Base-by-base conservation (phyloP, 768 basidiomycete genomes). In the Leccinum aurantiacum region DNA sequence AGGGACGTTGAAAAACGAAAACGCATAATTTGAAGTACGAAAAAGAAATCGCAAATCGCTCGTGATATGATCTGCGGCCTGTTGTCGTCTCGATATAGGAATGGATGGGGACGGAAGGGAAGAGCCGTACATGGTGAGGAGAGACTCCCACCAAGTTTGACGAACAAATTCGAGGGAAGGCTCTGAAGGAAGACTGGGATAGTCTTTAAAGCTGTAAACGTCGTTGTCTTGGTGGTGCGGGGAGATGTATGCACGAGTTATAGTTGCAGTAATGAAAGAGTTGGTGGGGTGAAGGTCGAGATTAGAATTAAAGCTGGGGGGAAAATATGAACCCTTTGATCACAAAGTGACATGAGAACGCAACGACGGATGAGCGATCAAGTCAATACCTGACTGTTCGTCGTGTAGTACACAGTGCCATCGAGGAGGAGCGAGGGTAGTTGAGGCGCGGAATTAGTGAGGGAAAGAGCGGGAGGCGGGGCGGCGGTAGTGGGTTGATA, bases 111-210 rank as follows among this genome's bases (percentile, higher is more conserved):
- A 73, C 27, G 63, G 63, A n/a, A 73, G 66, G 17, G 78, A 78
- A 17, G 57, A 63, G 51, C 57, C 62, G 69, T 90, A 90, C 29
- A 87, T 67, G 44, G 76, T 74, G 37, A 90, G 72, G 17, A 91
- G 77, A 4, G 82, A 84, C 67, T 91, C 91, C 86, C 88, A 92
- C 90, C 90, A 91, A 24, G 84, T 85, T 75, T 88, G 85, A 53
- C 88, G 87, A 17, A 79, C 77, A 71, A 89, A 90, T 52, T 81
- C 79, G 38, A 89, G 74, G 9, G 88, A 87, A 7, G 90, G 90
- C 61, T 85, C 82, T 50, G 75, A 68, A 6, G 67, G 69, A n/a
- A 86, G 82, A 31, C 33, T 59, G 6, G 9, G 19, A 50, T 63
- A 53, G 27, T 55, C 55, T 31, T 69, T 59, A 9, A 60, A 60